Percentiles rank a stretch among this genome's conserved stretches.
phyloP scores from a whole-genome alignment of 306 rosid species.

The Rosa multiflora region DNA sequence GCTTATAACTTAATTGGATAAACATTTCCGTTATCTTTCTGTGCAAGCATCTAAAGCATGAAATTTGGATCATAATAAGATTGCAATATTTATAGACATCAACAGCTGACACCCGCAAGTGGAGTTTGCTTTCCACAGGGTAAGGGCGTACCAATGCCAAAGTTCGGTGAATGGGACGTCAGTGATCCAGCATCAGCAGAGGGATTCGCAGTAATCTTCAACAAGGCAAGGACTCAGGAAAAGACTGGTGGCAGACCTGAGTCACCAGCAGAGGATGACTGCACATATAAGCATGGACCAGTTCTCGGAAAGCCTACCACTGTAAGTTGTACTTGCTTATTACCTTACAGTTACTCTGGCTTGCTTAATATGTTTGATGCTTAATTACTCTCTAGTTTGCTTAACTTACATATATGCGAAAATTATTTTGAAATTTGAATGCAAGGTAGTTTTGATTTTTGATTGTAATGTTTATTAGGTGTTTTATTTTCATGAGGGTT shows the following conservation, averaged over 20 bases:
- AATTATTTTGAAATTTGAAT: too few relatives aligned
- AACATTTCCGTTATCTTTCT: neutral
- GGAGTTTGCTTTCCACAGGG: slow-evolving; percentile 39
- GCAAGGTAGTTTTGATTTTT: too few relatives aligned
- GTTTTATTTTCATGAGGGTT: too few relatives aligned
- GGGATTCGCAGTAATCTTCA: slow-evolving; percentile 78
- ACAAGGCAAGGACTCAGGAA: slow-evolving; percentile 70
- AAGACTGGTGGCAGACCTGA: slow-evolving; percentile 47
- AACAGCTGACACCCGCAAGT: neutral
- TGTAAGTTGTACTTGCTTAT: slow-evolving; percentile 34
- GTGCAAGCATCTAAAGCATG: slow-evolving; percentile 1
- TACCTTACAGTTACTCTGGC: neutral
- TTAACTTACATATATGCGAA: too few relatives aligned
- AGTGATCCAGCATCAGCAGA: slow-evolving; percentile 78
- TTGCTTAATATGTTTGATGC: slow-evolving; percentile 8
- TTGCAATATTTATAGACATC: slow-evolving; percentile 5
- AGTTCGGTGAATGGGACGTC: slow-evolving; percentile 90
- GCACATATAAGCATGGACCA: slow-evolving; percentile 40
- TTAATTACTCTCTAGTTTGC: too few relatives aligned
- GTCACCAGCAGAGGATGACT: slow-evolving; percentile 50
- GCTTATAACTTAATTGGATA: neutral
- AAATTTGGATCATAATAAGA: slow-evolving; percentile 1
- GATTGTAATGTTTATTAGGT: too few relatives aligned
- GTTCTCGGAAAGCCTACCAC: slow-evolving; percentile 64
- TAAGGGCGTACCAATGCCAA: slow-evolving; percentile 57